Base-by-base conservation (phyloP, 1,139 yeast genomes). In the Hyphopichia buzzinii region DNA sequence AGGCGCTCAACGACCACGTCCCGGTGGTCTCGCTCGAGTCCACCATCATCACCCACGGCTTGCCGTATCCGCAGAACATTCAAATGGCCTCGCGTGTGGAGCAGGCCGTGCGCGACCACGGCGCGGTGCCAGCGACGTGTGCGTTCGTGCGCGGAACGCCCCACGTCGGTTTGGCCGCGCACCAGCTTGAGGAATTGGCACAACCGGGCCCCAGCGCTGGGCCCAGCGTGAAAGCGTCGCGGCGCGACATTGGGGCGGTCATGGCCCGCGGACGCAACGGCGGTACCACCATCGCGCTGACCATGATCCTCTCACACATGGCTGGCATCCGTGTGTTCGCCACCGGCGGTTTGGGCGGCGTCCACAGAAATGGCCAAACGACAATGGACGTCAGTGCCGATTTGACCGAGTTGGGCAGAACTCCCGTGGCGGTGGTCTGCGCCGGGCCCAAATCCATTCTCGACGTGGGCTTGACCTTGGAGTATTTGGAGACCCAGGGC, bases 261-360 rank as follows among this genome's bases (percentile, higher is more conserved):
- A 77, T 87, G 78, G 78, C 90, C 17, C 64, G 70, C 29, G 62
- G 66, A 30, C 57, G 79, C 23, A 68, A 76, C 37, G 97, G 97
- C 4, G 96, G 96, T 2, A 89, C 97, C 2, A 88, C 97, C 0
- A 86, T 88, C 42, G 88, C 96, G 1, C 83, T 86, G 35, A 88
- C 96, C 0, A 86, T 88, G 95, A 84, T 88, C 12, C 59, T 89
- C 12, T 82, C 96, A 0, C 71, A 81, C 37, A 53, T 64, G 52
- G 90, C 90, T 0, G 94, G 95, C 0, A 85, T 88, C 48, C 74
- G 77, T 46, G 89, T 89, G 15, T 89, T 88, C 69, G 95, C 95
- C 1, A 89, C 96, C 2, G 97, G 97, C 27, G 97, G 97, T 1
- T 69, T 88, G 19, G 96, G 97, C 7, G 97, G 97, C 12, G 96